Evolutionary conservation across 495 filamentous ascomycete species (phyloP), one percentile per base, ranked within the genome.

Genomic region (Xylaria scruposa): DNA sequence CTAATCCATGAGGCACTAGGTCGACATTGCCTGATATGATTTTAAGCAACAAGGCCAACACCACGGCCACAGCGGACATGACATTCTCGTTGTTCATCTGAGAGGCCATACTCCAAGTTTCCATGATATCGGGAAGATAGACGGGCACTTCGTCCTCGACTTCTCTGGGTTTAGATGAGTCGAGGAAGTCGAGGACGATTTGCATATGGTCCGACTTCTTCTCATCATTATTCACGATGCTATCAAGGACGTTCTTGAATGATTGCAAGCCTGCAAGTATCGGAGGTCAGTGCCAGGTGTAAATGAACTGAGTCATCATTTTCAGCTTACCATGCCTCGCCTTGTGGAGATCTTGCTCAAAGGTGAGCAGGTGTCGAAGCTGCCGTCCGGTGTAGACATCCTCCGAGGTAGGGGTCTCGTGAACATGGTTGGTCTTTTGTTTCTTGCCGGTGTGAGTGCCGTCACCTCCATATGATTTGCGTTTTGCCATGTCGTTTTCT

Each of bases 181-280:
- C 87, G 63, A 95, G 88, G 78, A 91, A 97, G 53, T 91, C 89
- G 74, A 88, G 87, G 51, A 98, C 85, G 49, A 97, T 90, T 56
- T 77, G 79, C 72, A 86, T 81, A 75, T 87, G 88, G 71, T 86
- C 80, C 19, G 82, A 78, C 72, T 70, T 68, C 69, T 75, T 77
- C 71, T 86, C 82, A 47, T 87, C 84, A 66, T 86, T 83, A 58
- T 88, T 85, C 10, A 86, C 79, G 46, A 95, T 90, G 29, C 85
- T 85, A 59, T 90, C 85, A 26, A 97, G 86, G 67, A 95, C 92
- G 19, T 85, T 81, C 76, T 95, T 96, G 81, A 97, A 92, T 33
- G 87, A 90, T 70, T 89, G 87, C 1, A 97, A 85, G 21, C 89
- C 93, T 96, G 59, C 12, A n/a, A 46, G 24, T 13, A 19, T 10